Conservation (phyloP, 371 early-diverging fungal species). For the Mucor irregularis region DNA sequence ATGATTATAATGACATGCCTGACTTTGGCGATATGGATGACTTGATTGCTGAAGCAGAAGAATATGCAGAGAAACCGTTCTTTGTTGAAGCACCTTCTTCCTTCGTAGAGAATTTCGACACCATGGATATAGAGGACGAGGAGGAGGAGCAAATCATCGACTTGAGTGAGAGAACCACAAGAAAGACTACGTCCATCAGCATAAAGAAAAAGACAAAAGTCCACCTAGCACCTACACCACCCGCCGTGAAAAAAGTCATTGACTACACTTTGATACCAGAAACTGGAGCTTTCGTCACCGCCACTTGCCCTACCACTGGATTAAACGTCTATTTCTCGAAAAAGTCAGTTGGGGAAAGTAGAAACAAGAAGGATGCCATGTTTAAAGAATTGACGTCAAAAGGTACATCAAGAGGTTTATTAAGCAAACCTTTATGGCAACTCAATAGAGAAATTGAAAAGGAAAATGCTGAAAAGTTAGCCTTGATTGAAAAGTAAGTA, state of each 20-base stretch:
- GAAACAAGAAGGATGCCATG: conserved; percentile 8
- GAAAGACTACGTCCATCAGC: too few species aligned
- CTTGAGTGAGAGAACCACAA: neutral
- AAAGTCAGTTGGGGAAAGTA: conserved; percentile 6
- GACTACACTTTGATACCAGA: conserved; percentile 20
- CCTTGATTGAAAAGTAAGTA: conserved; percentile 22
- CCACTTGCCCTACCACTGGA: conserved; percentile 40
- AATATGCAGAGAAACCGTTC: too few species aligned
- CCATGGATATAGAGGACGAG: conserved; percentile 13
- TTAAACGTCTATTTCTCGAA: conserved; percentile 52
- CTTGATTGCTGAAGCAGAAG: too few species aligned
- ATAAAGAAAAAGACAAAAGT: too few species aligned
- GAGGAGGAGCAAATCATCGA: neutral
- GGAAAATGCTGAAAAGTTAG: conserved; percentile 8
- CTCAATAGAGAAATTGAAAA: conserved; percentile 26
- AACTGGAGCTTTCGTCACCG: conserved; percentile 24
- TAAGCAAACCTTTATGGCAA: conserved; percentile 36
- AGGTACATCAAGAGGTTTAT: conserved; percentile 1
- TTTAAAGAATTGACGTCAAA: conserved; percentile 9
- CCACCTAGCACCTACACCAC: neutral
- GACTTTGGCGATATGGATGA: too few species aligned
- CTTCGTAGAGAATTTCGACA: too few species aligned
- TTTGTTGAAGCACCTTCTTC: too few species aligned
- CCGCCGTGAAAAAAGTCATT: neutral
- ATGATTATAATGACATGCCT: too few species aligned